Base-by-base conservation (phyloP, 164 flowering plant species). In the Pachysandra terminalis region DNA sequence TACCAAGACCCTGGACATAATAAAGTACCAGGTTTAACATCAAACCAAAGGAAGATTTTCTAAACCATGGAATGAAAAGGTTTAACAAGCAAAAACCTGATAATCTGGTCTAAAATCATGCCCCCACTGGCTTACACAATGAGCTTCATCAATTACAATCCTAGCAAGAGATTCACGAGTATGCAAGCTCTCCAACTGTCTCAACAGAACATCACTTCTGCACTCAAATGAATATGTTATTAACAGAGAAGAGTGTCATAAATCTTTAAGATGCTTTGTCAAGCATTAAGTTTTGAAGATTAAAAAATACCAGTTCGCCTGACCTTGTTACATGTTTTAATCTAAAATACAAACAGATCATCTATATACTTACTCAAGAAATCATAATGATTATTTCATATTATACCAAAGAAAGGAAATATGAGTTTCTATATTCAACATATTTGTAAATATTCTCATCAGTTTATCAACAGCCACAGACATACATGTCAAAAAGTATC, bases 51-150 rank as follows among this genome's bases (percentile, higher is more conserved):
- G n/a, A 61, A 25, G 32, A 22, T 45, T 23, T 55, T 21, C 24
- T 27, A 22, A 54, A 26, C 22, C 35, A 13, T 45, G 24, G 37
- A 68, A 17, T 22, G 19, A 12, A 23, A 49, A 63, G n/a, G 45
- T 51, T 58, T 58, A 5, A 19, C 63, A 64, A 64, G 66, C 13
- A 63, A 57, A n/a, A 74, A 95, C 99, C 98, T 96, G 97, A 79
- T 93, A 96, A 78, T 96, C 99, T 55, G 99, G 98, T 79, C 99
- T 82, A 73, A 96, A 96, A 81, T 96, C 99, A 84, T 96, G 99
- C 54, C 99, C 99, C 98, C 98, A 96, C 71, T 96, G 99, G 81
- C 99, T 96, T 64, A 96, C 95, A 78, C 99, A 96, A 76, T 93
- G 98, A 73, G 99, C 99, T 82, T 96, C 98, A 82, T 93, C 99